phyloP scores from a whole-genome alignment of 2,329 filamentous ascomycete species.

The Apiospora aurea region DNA sequence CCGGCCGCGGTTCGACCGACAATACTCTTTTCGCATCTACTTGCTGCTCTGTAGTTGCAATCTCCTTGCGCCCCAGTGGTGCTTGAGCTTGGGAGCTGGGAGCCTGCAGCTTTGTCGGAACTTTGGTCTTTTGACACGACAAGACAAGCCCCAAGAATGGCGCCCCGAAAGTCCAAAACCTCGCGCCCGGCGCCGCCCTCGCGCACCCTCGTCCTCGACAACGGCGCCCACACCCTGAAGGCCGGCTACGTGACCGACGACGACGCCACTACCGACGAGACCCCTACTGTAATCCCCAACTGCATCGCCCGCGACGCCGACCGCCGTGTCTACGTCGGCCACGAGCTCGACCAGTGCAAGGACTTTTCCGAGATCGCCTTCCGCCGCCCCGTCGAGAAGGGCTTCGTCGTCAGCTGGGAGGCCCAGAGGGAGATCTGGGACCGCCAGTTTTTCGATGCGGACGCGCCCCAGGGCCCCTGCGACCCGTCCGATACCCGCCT shows the following conservation, averaged over 20 bases:
- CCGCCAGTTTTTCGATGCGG: constrained; percentile 78
- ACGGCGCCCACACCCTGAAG: constrained; percentile 91
- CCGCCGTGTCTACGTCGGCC: constrained; percentile 79
- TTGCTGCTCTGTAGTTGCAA: neutral
- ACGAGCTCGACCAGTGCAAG: constrained; percentile 78
- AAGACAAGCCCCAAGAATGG: constrained; percentile 35
- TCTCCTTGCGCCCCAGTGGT: neutral
- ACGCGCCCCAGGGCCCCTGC: constrained; percentile 67
- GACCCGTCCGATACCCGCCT: constrained; percentile 84
- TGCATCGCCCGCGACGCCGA: constrained; percentile 85
- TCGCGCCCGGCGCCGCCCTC: constrained; percentile 60
- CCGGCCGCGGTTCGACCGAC: neutral
- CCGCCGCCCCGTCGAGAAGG: constrained; percentile 89
- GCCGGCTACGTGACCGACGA: constrained; percentile 73
- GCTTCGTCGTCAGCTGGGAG: constrained; percentile 97
- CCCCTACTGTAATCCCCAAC: constrained; percentile 81
- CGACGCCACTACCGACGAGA: constrained; percentile 40
- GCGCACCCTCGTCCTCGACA: constrained; percentile 87
- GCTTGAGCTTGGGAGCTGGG: too few species aligned
- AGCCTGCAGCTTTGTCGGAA: neutral
- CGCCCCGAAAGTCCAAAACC: constrained; percentile 57
- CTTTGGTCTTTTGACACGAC: constrained; percentile 3
- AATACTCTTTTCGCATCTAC: neutral
- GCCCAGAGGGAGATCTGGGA: constrained; percentile 96
- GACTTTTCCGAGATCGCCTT: constrained; percentile 92